Evolutionary conservation across 805 yeast genomes (phyloP), one percentile per base, ranked within the genome.

Genomic region (Ogataea glucozyma): DNA sequence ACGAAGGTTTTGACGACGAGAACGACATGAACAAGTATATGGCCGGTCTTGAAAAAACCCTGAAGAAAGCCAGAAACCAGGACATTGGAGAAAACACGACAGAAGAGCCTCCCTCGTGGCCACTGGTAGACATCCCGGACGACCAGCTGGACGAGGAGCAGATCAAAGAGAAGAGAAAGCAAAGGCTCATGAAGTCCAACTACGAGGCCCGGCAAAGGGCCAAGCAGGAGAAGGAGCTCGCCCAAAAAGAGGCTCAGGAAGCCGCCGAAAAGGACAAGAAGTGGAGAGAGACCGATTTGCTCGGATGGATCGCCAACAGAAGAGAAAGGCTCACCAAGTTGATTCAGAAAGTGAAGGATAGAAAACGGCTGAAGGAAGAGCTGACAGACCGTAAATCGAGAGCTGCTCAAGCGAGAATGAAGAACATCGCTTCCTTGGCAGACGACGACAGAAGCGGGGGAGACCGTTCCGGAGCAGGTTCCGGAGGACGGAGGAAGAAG

Each of bases 341-440:
- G n/a, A 72, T 87, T n/a, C 71, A 76, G 24, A 71, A 68, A 38
- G 73, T 82, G 48, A 83, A 80, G 54, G 93, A 86, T 26, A 74
- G 88, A 45, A 70, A 76, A 33, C 81, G 86, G 57, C 67, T 88
- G 50, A 75, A 81, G 53, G 85, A 79, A 48, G 95, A 90, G 39
- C 73, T 91, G 62, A 81, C 79, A 52, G 95, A 90, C 66, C 75
- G 98, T 52, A 89, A 89, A 62, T 89, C 97, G 3, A 79, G 78
- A 46, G 96, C 96, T 20, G 88, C 96, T 1, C 97, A 91, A 65
- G 78, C 83, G 65, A 71, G 98, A 56, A 90, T 91, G 97, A 88
- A 86, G 61, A 83, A 80, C 49, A 81, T 91, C 38, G 95, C 97
- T 0, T 83, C 86, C 10, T 72, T 91, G 47, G 97, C 97, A 0